Conservation (phyloP, 1,284 basidiomycete species). For the Neolentinus lepideus region DNA sequence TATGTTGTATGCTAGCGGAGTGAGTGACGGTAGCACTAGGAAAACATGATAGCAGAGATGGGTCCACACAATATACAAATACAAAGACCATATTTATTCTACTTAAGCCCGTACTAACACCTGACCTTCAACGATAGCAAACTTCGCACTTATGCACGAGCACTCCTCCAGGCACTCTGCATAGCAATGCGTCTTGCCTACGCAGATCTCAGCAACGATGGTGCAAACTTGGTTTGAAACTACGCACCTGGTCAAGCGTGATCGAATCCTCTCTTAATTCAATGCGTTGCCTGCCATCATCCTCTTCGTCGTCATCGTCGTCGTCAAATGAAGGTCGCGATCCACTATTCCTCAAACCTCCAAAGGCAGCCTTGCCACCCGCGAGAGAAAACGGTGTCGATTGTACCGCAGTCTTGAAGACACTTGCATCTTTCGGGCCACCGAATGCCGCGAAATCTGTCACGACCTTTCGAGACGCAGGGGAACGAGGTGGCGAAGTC, state of each 20-base stretch:
- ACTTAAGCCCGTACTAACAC: neutral
- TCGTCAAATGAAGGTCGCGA: constrained; percentile 49
- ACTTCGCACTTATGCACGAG: constrained; percentile 18
- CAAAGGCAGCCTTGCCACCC: constrained; percentile 75
- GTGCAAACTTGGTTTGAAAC: constrained; percentile 1
- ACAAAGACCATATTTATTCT: neutral
- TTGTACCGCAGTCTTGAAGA: constrained; percentile 76
- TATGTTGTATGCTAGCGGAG: neutral
- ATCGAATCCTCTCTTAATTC: constrained; percentile 77
- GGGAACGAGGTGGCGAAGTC: constrained; percentile 26
- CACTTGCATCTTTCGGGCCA: constrained; percentile 64
- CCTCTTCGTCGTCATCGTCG: constrained; percentile 59
- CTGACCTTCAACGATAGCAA: neutral
- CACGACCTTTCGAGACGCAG: constrained; percentile 70
- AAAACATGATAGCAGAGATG: neutral
- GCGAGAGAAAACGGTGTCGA: constrained; percentile 73
- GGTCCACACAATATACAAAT: neutral
- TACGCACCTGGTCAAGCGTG: constrained; percentile 77
- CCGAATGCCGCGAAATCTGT: constrained; percentile 88
- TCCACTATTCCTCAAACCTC: constrained; percentile 46
- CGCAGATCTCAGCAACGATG: neutral
- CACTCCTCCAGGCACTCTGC: constrained; percentile 68
- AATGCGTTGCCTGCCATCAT: constrained; percentile 60
- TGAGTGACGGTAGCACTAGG: neutral
- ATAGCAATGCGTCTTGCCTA: constrained; percentile 65